Evolutionary conservation across 2,329 filamentous ascomycete species (phyloP).

Genomic region (Herpotrichia juniperi): DNA sequence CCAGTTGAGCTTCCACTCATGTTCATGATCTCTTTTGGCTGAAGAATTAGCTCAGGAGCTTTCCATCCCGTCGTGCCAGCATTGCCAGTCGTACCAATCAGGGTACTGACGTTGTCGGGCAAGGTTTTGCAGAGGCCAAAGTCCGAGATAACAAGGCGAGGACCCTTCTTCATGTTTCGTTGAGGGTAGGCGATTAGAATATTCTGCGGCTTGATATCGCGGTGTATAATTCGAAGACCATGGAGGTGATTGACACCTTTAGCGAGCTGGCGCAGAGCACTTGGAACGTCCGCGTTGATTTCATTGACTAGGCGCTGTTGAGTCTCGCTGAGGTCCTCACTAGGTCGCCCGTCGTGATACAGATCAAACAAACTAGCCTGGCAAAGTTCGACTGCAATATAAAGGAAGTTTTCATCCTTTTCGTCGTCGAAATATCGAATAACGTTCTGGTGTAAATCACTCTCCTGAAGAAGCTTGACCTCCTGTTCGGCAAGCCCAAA

Average conservation of each 20-base stretch:
- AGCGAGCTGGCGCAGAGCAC: slow-evolving; percentile 86
- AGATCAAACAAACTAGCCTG: slow-evolving; percentile 93
- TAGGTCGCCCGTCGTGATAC: slow-evolving; percentile 67
- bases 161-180: slow-evolving; percentile 70
- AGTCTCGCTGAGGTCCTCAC: slow-evolving; percentile 59
- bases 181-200: slow-evolving; percentile 79
- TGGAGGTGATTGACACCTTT: slow-evolving; percentile 89
- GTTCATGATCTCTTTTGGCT: slow-evolving; percentile 50
- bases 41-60: slow-evolving; percentile 85
- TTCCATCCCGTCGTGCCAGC: slow-evolving; percentile 97
- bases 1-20: slow-evolving; percentile 50
- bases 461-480: slow-evolving; percentile 86
- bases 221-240: slow-evolving; percentile 90
- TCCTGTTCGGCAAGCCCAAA: slow-evolving; percentile 96
- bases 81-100: slow-evolving; percentile 91
- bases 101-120: slow-evolving; percentile 91
- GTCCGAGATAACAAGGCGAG: slow-evolving; percentile 93
- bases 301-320: slow-evolving; percentile 73
- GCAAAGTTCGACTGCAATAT: slow-evolving; percentile 94
- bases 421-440: slow-evolving; percentile 96
- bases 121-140: slow-evolving; percentile 98
- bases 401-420: slow-evolving; percentile 85
- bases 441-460: slow-evolving; percentile 94
- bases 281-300: slow-evolving; percentile 76
- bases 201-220: slow-evolving; percentile 97